Evolutionary conservation across 2,329 filamentous ascomycete genomes (phyloP), one percentile per base, ranked within the genome.

Genomic region (Teratosphaeria epicoccoides): DNA sequence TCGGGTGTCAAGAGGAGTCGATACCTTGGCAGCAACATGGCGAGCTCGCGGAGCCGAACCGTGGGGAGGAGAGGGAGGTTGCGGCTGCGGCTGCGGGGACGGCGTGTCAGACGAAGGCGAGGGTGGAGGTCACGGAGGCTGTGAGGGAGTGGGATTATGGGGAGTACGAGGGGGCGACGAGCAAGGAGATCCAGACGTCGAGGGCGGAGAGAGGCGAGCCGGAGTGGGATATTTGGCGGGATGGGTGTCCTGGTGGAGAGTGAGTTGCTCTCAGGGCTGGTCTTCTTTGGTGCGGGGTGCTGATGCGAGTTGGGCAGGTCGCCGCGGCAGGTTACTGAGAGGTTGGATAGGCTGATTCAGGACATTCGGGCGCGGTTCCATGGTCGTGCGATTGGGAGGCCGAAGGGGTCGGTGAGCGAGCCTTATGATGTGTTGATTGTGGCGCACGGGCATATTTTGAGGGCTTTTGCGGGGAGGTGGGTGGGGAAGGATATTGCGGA

Each of bases 391-490:
- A 83, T 91, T 58, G 78, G 77, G 7, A 76, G 78, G 59, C 64
- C 71, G 10, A 72, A 69, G 14, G 63, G 60, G 2, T 54, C 56
- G 24, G 62, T 64, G 4, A 49, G 49, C 3, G 56, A 63, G 50
- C 79, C 72, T 24, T 72, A 79, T 14, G 87, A 91, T 67, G 81
- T 91, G 17, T 68, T 91, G 23, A 76, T 95, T 47, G 88, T 96
- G 5, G 90, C 88, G 22, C 90, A 96, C 66, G 90, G 90, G 0
- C 90, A 95, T 71, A 91, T 95, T 52, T 72, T 96, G 49, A 77
- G 90, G 14, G 87, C 88, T 0, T 88, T 96, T 67, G 89, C 90
- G 6, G 87, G 91, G 75, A 78, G 89, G 26, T 96, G 90, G 90
- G 78, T 83, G 0, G 81, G 82, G 0, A 85, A 85, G 71, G 75